These are phyloP conservation scores for Zymoseptoria ardabiliae DNA, from an alignment of 2,329 filamentous ascomycete species.

Conservation along the genomic window DNA sequence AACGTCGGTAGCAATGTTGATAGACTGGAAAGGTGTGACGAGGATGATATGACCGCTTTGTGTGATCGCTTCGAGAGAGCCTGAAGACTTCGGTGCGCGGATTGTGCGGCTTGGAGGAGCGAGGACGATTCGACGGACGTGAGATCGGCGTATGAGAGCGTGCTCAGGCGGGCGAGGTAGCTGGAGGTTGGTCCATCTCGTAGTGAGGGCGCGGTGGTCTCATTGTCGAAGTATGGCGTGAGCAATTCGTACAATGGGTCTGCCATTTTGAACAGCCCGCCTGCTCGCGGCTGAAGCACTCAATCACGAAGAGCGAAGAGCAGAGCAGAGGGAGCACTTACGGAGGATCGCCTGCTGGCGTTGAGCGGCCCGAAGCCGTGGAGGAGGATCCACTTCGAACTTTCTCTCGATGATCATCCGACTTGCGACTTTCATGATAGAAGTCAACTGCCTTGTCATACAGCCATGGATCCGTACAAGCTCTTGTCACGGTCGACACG, in stretches of 20 bases:
- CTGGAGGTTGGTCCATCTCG: constrained; percentile 51
- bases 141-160: constrained; percentile 66
- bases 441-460: background rate
- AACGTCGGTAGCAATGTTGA: constrained; percentile 64
- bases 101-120: constrained; percentile 73
- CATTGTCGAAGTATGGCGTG: constrained; percentile 49
- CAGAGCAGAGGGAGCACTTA: background rate
- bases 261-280: constrained; percentile 5
- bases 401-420: background rate
- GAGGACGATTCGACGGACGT: constrained; percentile 68
- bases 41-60: constrained; percentile 73
- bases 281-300: background rate
- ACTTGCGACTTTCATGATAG: background rate
- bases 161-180: constrained; percentile 72
- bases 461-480: constrained; percentile 64
- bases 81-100: constrained; percentile 75
- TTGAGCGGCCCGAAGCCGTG: background rate
- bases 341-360: background rate
- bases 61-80: constrained; percentile 83
- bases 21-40: constrained; percentile 68
- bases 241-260: constrained; percentile 72
- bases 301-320: background rate
- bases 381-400: background rate
- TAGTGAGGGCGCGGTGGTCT: constrained; percentile 32
- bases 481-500: constrained; percentile 65